Percentiles rank a stretch among this genome's conserved stretches.
These are phyloP conservation scores for Puccinia polysora DNA, from an alignment of 1,284 basidiomycete genomes.

Conservation along the genomic window DNA sequence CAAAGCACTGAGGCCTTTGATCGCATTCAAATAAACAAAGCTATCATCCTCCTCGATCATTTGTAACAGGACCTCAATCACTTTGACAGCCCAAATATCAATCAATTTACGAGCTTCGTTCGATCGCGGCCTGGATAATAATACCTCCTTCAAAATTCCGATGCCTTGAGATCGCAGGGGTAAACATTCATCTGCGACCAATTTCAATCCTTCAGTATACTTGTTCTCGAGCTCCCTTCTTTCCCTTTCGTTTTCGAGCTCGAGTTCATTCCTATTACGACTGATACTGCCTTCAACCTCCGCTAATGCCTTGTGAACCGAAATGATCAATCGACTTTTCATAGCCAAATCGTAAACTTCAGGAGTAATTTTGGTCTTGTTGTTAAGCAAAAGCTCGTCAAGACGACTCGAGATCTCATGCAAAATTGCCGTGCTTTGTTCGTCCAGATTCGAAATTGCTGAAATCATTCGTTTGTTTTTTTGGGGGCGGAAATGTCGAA, in stretches of 20 bases:
- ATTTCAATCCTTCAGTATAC: constrained; percentile 80
- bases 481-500: background rate
- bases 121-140: constrained; percentile 55
- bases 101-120: constrained; percentile 54
- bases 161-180: constrained; percentile 94
- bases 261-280: background rate
- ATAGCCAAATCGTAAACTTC: constrained; percentile 26
- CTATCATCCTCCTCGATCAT: constrained; percentile 86
- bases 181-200: constrained; percentile 83
- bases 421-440: constrained; percentile 18
- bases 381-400: constrained; percentile 17
- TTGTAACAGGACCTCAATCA: constrained; percentile 80
- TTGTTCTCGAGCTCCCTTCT: background rate
- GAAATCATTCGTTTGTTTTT: background rate
- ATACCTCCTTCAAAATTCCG: constrained; percentile 69
- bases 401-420: constrained; percentile 16
- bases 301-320: constrained; percentile 20
- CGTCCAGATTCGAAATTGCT: constrained; percentile 22
- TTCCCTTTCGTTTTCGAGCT: no score
- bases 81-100: constrained; percentile 68
- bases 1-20: constrained; percentile 79
- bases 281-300: constrained; percentile 7
- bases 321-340: constrained; percentile 28
- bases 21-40: constrained; percentile 87
- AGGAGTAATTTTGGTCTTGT: background rate